phyloP scores from a whole-genome alignment of 805 yeast species.

The Blastobotrys mokoenaii region DNA sequence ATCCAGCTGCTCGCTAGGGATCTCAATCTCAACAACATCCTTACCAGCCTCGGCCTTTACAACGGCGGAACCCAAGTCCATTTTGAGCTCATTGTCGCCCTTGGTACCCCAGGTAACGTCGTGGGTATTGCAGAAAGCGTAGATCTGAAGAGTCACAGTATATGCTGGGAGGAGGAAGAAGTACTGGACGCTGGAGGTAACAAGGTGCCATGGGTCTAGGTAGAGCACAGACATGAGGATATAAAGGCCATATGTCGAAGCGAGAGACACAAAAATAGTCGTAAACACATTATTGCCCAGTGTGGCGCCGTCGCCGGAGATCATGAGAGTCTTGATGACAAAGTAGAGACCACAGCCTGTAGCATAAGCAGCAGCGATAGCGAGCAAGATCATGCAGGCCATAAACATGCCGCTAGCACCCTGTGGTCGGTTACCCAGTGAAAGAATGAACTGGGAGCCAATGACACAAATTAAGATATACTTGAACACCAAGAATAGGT shows the following conservation, averaged over 20 bases:
- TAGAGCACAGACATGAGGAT: slow-evolving; percentile 73
- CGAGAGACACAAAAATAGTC: slow-evolving; percentile 73
- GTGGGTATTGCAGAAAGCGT: slow-evolving; percentile 96
- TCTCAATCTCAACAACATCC: slow-evolving; percentile 74
- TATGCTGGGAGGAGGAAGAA: slow-evolving; percentile 85
- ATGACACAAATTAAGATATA: slow-evolving; percentile 75
- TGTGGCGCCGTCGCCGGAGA: slow-evolving; percentile 24
- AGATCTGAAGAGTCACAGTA: slow-evolving; percentile 86
- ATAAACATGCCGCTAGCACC: slow-evolving; percentile 81
- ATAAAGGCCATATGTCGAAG: slow-evolving; percentile 89
- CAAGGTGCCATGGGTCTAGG: slow-evolving; percentile 93
- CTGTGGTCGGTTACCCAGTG: slow-evolving; percentile 97
- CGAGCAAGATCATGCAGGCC: slow-evolving; percentile 59
- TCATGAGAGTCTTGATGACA: slow-evolving; percentile 49
- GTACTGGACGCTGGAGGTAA: slow-evolving; percentile 82
- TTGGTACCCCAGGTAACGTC: slow-evolving; percentile 99
- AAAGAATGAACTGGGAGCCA: slow-evolving; percentile 81
- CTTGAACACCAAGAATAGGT: slow-evolving; percentile 77
- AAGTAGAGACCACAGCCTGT: slow-evolving; percentile 75
- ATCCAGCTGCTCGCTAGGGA: slow-evolving; percentile 59
- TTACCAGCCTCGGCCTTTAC: slow-evolving; percentile 76
- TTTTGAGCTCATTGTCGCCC: slow-evolving; percentile 73
- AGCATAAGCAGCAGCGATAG: slow-evolving; percentile 75
- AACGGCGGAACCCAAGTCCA: slow-evolving; percentile 71
- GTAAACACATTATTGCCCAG: slow-evolving; percentile 37